A percentile compares a stretch with the other conserved stretches of the same genome.
Evolutionary conservation across 352 stramenopile genomes (phyloP).

Genomic region (Globisporangium lucens): DNA sequence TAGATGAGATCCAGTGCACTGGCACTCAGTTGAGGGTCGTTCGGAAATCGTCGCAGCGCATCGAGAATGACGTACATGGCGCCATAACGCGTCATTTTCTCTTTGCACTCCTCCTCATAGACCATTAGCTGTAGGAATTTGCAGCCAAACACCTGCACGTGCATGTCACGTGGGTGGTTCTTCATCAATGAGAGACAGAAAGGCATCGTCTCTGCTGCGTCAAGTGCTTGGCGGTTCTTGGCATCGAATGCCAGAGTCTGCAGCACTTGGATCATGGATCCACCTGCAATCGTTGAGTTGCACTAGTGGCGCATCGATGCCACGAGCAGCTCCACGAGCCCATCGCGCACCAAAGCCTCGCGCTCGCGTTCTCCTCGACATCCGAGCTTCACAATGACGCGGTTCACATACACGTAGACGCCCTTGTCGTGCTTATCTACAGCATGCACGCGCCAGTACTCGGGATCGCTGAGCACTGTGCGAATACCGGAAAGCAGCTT

Average conservation of each 20-base stretch:
- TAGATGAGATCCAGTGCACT: constrained; percentile 53
- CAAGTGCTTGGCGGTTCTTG: constrained; percentile 31
- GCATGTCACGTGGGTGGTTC: constrained; percentile 21
- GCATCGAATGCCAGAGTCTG: constrained; percentile 44
- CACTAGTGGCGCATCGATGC: constrained; percentile 19
- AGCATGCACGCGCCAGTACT: constrained; percentile 22
- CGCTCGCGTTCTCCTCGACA: constrained; percentile 49
- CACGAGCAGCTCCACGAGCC: constrained; percentile 35
- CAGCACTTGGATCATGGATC: constrained; percentile 39
- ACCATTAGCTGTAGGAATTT: constrained; percentile 71
- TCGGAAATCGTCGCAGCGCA: constrained; percentile 31
- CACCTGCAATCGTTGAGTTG: constrained; percentile 14
- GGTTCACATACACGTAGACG: constrained; percentile 39
- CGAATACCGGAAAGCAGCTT: constrained; percentile 40
- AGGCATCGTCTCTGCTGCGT: constrained; percentile 26
- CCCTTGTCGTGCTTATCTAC: constrained; percentile 21
- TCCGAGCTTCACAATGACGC: constrained; percentile 40
- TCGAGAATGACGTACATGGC: constrained; percentile 33
- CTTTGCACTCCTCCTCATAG: constrained; percentile 54
- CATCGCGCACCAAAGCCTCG: constrained; percentile 36
- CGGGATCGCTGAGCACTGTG: constrained; percentile 28
- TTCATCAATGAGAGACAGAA: constrained; percentile 37
- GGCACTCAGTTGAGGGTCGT: constrained; percentile 35
- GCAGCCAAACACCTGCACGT: constrained; percentile 47
- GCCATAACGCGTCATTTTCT: constrained; percentile 29